Conservation (phyloP, 2,329 filamentous ascomycete genomes). For the Pleomassaria siparia region DNA sequence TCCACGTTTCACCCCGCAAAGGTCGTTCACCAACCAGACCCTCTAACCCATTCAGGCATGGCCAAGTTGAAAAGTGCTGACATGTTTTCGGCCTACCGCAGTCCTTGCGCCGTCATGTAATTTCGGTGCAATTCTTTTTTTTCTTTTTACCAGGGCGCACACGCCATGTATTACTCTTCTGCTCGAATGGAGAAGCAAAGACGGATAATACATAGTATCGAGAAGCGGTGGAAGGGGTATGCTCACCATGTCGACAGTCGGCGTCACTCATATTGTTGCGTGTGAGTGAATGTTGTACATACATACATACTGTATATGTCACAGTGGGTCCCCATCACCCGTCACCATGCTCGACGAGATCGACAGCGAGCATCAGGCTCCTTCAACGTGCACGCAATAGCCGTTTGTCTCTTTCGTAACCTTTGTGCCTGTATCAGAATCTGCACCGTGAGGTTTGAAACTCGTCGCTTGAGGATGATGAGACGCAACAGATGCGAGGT, state of each 20-base stretch:
- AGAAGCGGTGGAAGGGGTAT: too few species aligned
- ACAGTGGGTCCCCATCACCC: conserved; percentile 13
- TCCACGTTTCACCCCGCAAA: neutral
- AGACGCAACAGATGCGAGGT: conserved; percentile 10
- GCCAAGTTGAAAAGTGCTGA: neutral
- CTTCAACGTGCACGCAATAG: neutral
- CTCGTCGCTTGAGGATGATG: conserved; percentile 12
- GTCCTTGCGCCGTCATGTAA: neutral
- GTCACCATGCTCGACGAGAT: neutral
- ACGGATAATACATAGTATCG: too few species aligned
- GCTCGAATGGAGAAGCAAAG: too few species aligned
- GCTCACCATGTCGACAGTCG: too few species aligned
- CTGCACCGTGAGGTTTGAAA: conserved; percentile 16
- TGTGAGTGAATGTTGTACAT: too few species aligned
- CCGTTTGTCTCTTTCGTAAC: conserved; percentile 10
- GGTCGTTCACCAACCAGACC: too few species aligned
- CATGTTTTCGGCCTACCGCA: neutral
- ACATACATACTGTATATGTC: neutral
- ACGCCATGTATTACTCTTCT: too few species aligned
- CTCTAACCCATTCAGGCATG: neutral
- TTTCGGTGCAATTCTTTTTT: neutral
- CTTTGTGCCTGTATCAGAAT: conserved; percentile 23
- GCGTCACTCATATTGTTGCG: neutral
- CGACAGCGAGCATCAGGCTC: conserved; percentile 4
- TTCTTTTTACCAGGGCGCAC: neutral